Conservation (phyloP, 305 asterid species). For the Petunia hybrid region DNA sequence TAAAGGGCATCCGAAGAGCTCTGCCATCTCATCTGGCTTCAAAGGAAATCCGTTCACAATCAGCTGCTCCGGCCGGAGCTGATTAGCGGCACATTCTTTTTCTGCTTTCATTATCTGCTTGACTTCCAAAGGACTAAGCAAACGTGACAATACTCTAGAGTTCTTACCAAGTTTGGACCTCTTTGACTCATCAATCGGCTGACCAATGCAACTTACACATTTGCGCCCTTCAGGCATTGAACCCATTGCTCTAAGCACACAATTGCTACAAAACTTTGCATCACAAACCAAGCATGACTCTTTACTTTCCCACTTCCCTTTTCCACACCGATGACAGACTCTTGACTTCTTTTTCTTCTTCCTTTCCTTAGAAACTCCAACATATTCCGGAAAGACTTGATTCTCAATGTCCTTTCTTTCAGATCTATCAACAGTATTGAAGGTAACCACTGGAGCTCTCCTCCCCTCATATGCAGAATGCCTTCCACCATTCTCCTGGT, state of each 20-base stretch:
- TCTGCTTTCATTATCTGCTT: conserved; percentile 95
- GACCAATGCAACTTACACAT: conserved; percentile 91
- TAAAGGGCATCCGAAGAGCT: conserved; percentile 81
- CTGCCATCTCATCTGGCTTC: conserved; percentile 88
- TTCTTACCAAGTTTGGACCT: conserved; percentile 77
- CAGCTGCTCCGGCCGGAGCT: conserved; percentile 95
- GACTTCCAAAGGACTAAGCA: conserved; percentile 91
- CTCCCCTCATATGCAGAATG: conserved; percentile 57
- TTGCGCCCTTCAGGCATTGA: conserved; percentile 99
- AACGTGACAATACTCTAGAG: conserved; percentile 71
- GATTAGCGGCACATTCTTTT: conserved; percentile 89
- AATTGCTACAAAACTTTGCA: conserved; percentile 83
- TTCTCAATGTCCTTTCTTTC: conserved; percentile 66
- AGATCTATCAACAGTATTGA: conserved; percentile 71
- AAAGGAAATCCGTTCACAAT: conserved; percentile 84
- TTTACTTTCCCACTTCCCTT: conserved; percentile 92
- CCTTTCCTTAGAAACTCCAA: conserved; percentile 63
- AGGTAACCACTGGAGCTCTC: conserved; percentile 82
- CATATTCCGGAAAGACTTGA: conserved; percentile 67
- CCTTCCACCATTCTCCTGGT: conserved; percentile 37
- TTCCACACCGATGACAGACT: conserved; percentile 86
- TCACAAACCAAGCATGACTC: conserved; percentile 91
- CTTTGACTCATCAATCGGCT: conserved; percentile 83
- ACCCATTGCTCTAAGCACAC: conserved; percentile 98
- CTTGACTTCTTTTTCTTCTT: conserved; percentile 72